These are phyloP conservation scores for Debaryomyces tyrocola DNA, from an alignment of 805 yeast species.

Conservation along the genomic window DNA sequence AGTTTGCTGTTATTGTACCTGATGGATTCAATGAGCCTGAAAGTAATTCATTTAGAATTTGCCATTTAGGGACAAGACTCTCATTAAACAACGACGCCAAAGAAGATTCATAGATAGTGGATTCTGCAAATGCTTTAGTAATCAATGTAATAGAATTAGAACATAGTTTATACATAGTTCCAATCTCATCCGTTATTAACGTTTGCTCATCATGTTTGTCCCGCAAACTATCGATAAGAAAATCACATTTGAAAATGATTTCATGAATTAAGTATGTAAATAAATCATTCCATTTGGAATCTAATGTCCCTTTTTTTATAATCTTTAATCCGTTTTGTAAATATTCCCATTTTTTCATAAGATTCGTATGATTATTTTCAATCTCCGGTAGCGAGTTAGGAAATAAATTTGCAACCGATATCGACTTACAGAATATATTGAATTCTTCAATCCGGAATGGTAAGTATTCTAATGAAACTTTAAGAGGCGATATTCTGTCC, in stretches of 20 bases:
- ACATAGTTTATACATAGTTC: constrained; percentile 36
- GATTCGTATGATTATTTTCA: constrained; percentile 36
- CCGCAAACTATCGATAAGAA: constrained; percentile 19
- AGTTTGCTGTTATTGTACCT: neutral
- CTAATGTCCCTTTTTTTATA: constrained; percentile 49
- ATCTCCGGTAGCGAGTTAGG: constrained; percentile 31
- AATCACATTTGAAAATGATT: constrained; percentile 22
- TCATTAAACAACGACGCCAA: constrained; percentile 22
- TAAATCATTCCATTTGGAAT: constrained; percentile 55
- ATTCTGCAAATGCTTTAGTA: constrained; percentile 35
- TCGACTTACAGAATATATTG: constrained; percentile 16
- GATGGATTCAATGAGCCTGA: neutral
- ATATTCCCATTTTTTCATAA: constrained; percentile 41
- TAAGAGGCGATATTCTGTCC: constrained; percentile 48
- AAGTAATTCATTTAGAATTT: constrained; percentile 14
- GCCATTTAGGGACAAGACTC: constrained; percentile 27
- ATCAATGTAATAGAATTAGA: constrained; percentile 36
- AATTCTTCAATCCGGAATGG: constrained; percentile 51
- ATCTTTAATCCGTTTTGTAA: constrained; percentile 40
- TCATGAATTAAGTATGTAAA: constrained; percentile 50
- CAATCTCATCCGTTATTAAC: constrained; percentile 27
- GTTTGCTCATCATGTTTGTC: constrained; percentile 4
- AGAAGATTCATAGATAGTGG: constrained; percentile 33
- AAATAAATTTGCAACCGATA: constrained; percentile 12
- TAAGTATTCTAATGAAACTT: constrained; percentile 51